These are phyloP conservation scores for Fusarium palustre DNA, from an alignment of 2,329 filamentous ascomycete genomes.

Conservation along the genomic window DNA sequence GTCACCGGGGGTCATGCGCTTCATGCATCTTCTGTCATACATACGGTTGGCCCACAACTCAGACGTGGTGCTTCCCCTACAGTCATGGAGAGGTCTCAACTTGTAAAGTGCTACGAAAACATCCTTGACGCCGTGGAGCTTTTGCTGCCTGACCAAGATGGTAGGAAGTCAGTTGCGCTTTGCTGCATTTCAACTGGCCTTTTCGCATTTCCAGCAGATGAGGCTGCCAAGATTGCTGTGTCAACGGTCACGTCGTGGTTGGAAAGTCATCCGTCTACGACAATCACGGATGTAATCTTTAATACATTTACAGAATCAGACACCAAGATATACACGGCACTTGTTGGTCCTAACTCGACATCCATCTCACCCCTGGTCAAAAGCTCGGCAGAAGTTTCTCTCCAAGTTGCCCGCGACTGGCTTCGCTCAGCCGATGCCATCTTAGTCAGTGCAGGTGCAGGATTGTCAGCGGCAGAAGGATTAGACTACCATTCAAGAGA, in stretches of 20 bases:
- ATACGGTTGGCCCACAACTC: constrained; percentile 37
- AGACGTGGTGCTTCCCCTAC: constrained; percentile 10
- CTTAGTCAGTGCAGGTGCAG: constrained; percentile 39
- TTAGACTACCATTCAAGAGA: constrained; percentile 38
- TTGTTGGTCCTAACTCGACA: neutral
- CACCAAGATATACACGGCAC: constrained; percentile 14
- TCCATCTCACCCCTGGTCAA: accelerated
- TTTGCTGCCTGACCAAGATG: neutral
- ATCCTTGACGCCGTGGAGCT: constrained; percentile 21
- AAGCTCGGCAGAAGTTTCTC: neutral
- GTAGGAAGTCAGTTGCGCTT: constrained; percentile 27
- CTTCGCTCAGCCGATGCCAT: constrained; percentile 37
- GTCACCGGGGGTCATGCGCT: constrained; percentile 29
- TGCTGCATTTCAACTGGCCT: constrained; percentile 42
- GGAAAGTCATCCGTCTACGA: constrained; percentile 8
- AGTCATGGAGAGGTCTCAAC: neutral
- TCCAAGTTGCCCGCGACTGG: constrained; percentile 23
- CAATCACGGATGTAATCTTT: constrained; percentile 38
- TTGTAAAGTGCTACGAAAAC: constrained; percentile 28
- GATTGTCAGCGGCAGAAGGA: constrained; percentile 39
- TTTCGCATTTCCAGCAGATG: constrained; percentile 36
- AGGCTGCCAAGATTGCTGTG: constrained; percentile 36
- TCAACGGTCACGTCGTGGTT: constrained; percentile 23
- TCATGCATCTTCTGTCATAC: constrained; percentile 22
- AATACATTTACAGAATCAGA: constrained; percentile 40